Evolutionary conservation across 2,329 filamentous ascomycete species (phyloP).

Genomic region (Colletotrichum lentis): DNA sequence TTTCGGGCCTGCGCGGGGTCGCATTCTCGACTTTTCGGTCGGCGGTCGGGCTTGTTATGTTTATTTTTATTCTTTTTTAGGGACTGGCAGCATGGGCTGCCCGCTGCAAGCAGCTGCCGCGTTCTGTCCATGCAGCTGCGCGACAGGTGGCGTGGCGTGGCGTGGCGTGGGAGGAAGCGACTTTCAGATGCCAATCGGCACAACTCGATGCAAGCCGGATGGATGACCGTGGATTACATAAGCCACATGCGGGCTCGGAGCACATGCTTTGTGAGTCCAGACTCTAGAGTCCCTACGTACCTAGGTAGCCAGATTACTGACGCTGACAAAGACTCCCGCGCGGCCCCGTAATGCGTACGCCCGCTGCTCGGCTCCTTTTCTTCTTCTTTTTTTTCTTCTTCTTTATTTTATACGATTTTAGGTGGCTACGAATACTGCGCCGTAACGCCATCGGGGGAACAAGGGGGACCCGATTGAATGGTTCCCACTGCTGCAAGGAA

Average conservation of each 20-base stretch:
- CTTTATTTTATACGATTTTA: not conserved
- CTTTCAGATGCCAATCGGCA: constrained; percentile 2
- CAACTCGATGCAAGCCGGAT: not conserved
- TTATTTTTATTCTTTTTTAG: not conserved
- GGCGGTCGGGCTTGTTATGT: constrained; percentile 26
- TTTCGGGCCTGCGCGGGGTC: constrained; percentile 21
- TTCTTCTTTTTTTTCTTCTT: not conserved
- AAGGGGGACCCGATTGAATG: not conserved
- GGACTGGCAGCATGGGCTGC: not conserved
- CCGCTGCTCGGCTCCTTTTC: not conserved
- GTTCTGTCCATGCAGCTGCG: not conserved
- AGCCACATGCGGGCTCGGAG: not conserved
- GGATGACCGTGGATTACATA: not conserved
- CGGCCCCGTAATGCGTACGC: not conserved
- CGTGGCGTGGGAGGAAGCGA: not conserved
- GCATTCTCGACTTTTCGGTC: constrained; percentile 9
- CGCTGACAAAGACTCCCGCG: constrained; percentile 21
- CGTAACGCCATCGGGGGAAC: too few relatives aligned
- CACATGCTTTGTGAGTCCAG: not conserved
- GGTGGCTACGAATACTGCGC: not conserved
- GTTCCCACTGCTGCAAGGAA: not conserved
- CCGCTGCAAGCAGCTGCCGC: not conserved
- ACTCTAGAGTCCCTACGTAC: too few relatives aligned
- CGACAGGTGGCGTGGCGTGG: not conserved
- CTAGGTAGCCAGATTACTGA: constrained; percentile 9